Evolutionary conservation across 495 filamentous ascomycete genomes (phyloP), one percentile per base, ranked within the genome.

Genomic region (Bacidia gigantensis): DNA sequence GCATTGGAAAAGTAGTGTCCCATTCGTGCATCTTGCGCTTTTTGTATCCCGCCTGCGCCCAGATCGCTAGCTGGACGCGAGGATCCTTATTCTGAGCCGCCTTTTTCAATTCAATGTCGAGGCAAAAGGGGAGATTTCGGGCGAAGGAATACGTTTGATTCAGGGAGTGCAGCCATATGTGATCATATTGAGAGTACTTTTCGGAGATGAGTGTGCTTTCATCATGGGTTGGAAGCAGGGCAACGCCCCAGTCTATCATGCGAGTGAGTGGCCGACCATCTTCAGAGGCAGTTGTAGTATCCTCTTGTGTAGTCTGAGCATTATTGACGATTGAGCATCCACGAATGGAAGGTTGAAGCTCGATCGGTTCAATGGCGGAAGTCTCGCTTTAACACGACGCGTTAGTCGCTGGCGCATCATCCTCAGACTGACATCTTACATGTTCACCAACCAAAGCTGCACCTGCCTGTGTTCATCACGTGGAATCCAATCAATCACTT

Each of bases 181-280:
- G n/a, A n/a, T n/a, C n/a, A n/a, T n/a, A n/a, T n/a, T n/a, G n/a
- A n/a, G n/a, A n/a, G n/a, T n/a, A n/a, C n/a, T n/a, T n/a, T n/a
- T n/a, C n/a, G n/a, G n/a, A n/a, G n/a, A n/a, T n/a, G n/a, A n/a
- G n/a, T n/a, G n/a, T n/a, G n/a, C n/a, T n/a, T n/a, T n/a, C n/a
- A n/a, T n/a, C n/a, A n/a, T n/a, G n/a, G n/a, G n/a, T n/a, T n/a
- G n/a, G n/a, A n/a, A n/a, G n/a, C n/a, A n/a, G n/a, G n/a, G n/a
- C n/a, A n/a, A n/a, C n/a, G n/a, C n/a, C n/a, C 41, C 21, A 26
- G 26, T 56, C 54, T 9, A 56, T 47, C 49, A 56, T 56, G 26
- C 42, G 46, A 18, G 39, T 21, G 5, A 44, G 41, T 14, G 29
- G 29, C 14, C 29, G 29, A 35, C 29, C 29, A 35, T 35, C 29